Conservation (phyloP, 768 basidiomycete genomes). For the Myochromella boudieri region DNA sequence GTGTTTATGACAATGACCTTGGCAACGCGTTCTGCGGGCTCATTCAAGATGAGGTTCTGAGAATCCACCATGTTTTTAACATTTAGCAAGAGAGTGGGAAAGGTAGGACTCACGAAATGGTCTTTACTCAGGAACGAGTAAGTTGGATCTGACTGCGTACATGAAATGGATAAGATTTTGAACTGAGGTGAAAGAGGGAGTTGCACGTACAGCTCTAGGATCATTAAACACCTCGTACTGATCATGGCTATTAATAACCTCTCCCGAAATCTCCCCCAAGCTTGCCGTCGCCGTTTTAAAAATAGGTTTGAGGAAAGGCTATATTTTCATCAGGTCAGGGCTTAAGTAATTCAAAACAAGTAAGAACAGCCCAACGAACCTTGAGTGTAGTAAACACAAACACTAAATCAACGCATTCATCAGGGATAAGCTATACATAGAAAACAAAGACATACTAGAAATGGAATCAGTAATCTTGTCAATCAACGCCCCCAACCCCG, state of each 20-base stretch:
- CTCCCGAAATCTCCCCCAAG: conserved; percentile 62
- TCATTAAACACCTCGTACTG: conserved; percentile 90
- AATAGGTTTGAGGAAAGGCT: conserved; percentile 83
- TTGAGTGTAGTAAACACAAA: conserved; percentile 87
- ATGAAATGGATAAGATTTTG: conserved; percentile 6
- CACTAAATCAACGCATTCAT: conserved; percentile 34
- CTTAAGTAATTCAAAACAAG: background rate
- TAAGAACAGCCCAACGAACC: too few species aligned
- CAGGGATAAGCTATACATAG: background rate
- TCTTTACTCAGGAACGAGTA: conserved; percentile 90
- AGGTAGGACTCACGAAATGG: conserved; percentile 77
- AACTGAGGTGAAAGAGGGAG: conserved; percentile 13
- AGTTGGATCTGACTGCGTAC: conserved; percentile 75
- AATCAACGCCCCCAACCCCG: conserved; percentile 69
- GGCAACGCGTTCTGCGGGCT: conserved; percentile 77
- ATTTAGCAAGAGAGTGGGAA: background rate
- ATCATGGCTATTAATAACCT: conserved; percentile 79
- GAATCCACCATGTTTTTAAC: conserved; percentile 14
- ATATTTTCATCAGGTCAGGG: background rate
- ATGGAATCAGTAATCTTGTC: conserved; percentile 80
- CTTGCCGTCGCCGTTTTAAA: conserved; percentile 67
- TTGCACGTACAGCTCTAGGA: conserved; percentile 60
- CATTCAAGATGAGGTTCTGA: conserved; percentile 80
- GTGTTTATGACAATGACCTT: conserved; percentile 68
- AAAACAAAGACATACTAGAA: conserved; percentile 41